Conservation (phyloP, 345 rosid species). For the Isatis tinctoria region DNA sequence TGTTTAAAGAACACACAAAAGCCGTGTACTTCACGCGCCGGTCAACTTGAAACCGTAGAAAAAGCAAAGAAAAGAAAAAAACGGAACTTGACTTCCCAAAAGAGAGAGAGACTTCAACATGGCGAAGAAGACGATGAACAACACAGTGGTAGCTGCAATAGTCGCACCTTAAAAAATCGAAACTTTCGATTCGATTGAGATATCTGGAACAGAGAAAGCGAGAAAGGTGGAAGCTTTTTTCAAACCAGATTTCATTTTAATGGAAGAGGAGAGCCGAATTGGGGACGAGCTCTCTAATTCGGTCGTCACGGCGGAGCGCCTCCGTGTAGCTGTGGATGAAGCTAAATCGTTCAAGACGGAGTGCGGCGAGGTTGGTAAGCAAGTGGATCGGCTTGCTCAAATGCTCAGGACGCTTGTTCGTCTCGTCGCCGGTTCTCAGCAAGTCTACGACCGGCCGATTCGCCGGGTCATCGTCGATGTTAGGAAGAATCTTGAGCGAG, state of each 20-base stretch:
- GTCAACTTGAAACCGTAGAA: conserved; percentile 23
- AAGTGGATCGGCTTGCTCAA: conserved; percentile 55
- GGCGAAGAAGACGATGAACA: conserved; percentile 18
- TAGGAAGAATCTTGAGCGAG: conserved; percentile 53
- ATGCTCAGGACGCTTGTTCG: conserved; percentile 63
- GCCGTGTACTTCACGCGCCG: conserved; percentile 20
- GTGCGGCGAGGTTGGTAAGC: conserved; percentile 52
- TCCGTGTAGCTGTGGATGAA: conserved; percentile 56
- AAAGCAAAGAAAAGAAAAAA: neutral
- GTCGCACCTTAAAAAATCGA: neutral
- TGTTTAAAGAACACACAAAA: conserved; percentile 1
- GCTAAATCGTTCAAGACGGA: conserved; percentile 58
- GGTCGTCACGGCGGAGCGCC: conserved; percentile 53
- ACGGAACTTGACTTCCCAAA: conserved; percentile 5
- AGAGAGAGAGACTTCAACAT: neutral
- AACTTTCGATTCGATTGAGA: neutral
- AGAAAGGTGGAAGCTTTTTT: neutral
- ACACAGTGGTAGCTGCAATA: neutral
- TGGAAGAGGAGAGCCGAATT: conserved; percentile 57
- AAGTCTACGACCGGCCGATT: conserved; percentile 78
- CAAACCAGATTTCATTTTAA: neutral
- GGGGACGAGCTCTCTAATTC: conserved; percentile 51
- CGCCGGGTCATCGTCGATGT: conserved; percentile 65
- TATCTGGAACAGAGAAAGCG: neutral
- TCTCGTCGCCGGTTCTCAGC: conserved; percentile 39